Base-by-base conservation (phyloP, 2,329 filamentous ascomycete species). In the Sarocladium oryzae region DNA sequence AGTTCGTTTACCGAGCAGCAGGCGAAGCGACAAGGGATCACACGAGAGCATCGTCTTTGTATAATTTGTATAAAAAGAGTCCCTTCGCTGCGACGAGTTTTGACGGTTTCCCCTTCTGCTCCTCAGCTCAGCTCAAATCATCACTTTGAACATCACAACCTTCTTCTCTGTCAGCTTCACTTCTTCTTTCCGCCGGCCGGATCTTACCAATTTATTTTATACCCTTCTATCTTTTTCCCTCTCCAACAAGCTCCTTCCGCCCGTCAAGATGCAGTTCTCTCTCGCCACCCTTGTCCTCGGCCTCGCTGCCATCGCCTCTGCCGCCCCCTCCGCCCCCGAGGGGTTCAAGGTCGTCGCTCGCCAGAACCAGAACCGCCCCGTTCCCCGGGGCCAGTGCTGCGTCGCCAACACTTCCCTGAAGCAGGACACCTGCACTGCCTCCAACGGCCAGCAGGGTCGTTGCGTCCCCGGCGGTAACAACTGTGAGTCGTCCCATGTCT, bases 391-490 rank as follows among this genome's bases (percentile, higher is more conserved):
- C 33, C 55, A 56, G 30, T 69, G 66, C 62, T 69, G 66, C 55
- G 60, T 67, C 15, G 59, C 63, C 54, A 62, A 62, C 54, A 65
- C 60, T 4, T 63, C 54, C 53, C 54, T 68, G 38, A 69, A 69
- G 63, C 63, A 69, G 56, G 66, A 69, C 54, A 54, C 63, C 49
- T 69, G 66, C 62, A 56, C 33, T 13, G 58, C 43, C 20, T 58
- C 61, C 51, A 64, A 65, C 54, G 66, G 66, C 51, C 54, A 62
- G 54, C 36, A 53, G 8, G 66, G 66, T 18, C 61, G 61, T 32
- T 68, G 66, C 54, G 64, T 69, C 2, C 66, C 66, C 26, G 63
- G 55, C 11, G 60, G 58, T n/a, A 56, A 62, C n/a, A 64, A 66
- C 57, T 69, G 66, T 68, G 53, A 56, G 65, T 57, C 5, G 23